Evolutionary conservation across 2,329 filamentous ascomycete species (phyloP).

Genomic region (Colletotrichum horii): DNA sequence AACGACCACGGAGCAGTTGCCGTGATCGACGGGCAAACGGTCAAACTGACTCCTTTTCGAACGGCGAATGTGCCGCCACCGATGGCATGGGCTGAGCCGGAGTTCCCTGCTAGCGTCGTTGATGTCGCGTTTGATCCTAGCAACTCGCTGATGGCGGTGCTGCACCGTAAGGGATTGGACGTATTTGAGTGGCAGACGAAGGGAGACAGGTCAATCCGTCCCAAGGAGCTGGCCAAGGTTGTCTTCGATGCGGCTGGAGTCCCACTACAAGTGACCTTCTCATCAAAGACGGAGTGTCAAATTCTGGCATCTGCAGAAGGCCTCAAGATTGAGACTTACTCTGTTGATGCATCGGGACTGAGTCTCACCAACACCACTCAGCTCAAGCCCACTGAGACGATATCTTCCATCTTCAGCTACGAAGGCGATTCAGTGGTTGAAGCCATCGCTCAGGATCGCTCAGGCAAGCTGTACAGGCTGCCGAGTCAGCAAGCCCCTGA

Average conservation of each 20-base stretch:
- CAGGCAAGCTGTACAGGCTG: slow-evolving; percentile 50
- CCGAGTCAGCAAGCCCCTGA: slow-evolving; percentile 15
- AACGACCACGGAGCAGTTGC: slow-evolving; percentile 80
- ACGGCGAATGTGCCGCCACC: slow-evolving; percentile 89
- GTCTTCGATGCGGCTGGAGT: slow-evolving; percentile 37
- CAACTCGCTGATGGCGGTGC: slow-evolving; percentile 71
- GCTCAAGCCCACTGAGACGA: neutral
- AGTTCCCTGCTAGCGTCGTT: slow-evolving; percentile 64
- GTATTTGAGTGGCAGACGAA: slow-evolving; percentile 73
- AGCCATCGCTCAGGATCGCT: slow-evolving; percentile 50
- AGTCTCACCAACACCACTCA: neutral
- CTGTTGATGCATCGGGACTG: neutral
- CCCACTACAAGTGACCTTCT: slow-evolving; percentile 37
- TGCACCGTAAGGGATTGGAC: slow-evolving; percentile 71
- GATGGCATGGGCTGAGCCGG: slow-evolving; percentile 83
- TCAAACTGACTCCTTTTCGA: slow-evolving; percentile 87
- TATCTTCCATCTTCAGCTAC: slow-evolving; percentile 34
- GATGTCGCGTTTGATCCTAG: slow-evolving; percentile 77
- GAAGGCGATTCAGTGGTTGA: slow-evolving; percentile 33
- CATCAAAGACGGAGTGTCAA: slow-evolving; percentile 30
- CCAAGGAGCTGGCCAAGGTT: slow-evolving; percentile 44
- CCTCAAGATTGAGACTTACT: slow-evolving; percentile 12
- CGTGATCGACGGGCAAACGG: slow-evolving; percentile 79
- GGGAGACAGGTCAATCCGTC: slow-evolving; percentile 53
- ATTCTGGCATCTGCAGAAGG: slow-evolving; percentile 33